Base-by-base conservation (phyloP, 2,329 filamentous ascomycete species). In the Juglanconis sp. region DNA sequence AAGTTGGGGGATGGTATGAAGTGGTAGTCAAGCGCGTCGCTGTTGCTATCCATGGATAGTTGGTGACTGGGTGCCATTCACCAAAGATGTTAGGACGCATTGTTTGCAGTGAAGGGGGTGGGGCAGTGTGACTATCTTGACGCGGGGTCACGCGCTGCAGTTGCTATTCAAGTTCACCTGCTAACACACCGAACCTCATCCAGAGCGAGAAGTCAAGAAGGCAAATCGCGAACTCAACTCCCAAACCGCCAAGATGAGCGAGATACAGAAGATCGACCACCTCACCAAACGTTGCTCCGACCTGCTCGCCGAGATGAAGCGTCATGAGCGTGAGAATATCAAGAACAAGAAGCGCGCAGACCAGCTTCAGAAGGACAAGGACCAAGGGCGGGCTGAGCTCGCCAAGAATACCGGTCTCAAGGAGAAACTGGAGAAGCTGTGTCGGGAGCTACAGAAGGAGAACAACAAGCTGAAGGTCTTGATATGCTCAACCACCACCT, bases 331-430 rank as follows among this genome's bases (percentile, higher is more conserved):
- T 63, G 95, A 99, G 64, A 93, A 96, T 71, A 85, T 91, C 64
- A 98, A 96, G 77, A 95, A 94, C 69, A 98, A 97, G 81, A 96
- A 97, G 75, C 89, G 92, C 31, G 91, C 91, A 32, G 95, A 99
- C 72, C 89, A 92, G 70, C 76, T 99, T 58, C 95, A 99, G 74
- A 99, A 98, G 73, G 95, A 99, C 70, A 96, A 96, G 74, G 95
- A 99, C 72, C 87, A 91, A 66, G 89, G 90, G 60, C 87, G 92
- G 68, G 90, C 88, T 51, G 95, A 99, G 73, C 81, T 96, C 59
- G 94, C 87, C 76, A 96, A 96, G 77, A 94, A 93, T 30, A 88
- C 90, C 24, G 90, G 88, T 1, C 86, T 98, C 71, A 97, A 96
- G 74, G 93, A 98, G 73, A 98, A 98, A 76, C 80, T 99, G 50